phyloP scores from a whole-genome alignment of 805 yeast genomes.

The Candida silvicultrix region DNA sequence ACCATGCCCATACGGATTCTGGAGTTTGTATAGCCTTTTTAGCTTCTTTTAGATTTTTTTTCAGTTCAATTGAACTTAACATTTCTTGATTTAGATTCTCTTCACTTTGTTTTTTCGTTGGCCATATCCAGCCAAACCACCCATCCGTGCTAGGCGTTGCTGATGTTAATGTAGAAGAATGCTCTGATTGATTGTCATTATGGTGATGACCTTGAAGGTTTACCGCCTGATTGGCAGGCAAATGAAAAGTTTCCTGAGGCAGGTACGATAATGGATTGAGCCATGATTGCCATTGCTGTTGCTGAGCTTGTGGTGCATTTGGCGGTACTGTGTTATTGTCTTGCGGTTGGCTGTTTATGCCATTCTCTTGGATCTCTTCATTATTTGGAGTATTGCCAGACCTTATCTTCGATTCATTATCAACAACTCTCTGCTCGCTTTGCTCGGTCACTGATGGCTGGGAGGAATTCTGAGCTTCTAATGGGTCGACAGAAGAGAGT shows the following conservation, averaged over 20 bases:
- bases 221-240: background rate
- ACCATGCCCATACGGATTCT: slow-evolving; percentile 23
- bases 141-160: slow-evolving; percentile 3
- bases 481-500: slow-evolving; percentile 14
- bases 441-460: background rate
- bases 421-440: no score
- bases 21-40: slow-evolving; percentile 10
- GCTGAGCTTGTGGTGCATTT: background rate
- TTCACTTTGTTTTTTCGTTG: slow-evolving; percentile 1
- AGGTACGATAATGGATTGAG: slow-evolving; percentile 5
- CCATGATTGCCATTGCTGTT: slow-evolving; percentile 2
- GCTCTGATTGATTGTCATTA: slow-evolving; percentile 1
- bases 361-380: background rate
- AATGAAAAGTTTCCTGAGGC: background rate
- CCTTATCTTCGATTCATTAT: background rate
- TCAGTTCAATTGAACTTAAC: slow-evolving; percentile 12
- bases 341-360: background rate
- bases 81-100: slow-evolving; percentile 8
- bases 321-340: background rate
- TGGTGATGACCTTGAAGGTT: background rate
- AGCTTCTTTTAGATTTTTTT: slow-evolving; percentile 12
- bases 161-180: slow-evolving; percentile 4
- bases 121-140: slow-evolving; percentile 14
- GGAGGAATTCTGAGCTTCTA: background rate
- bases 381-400: background rate